Conservation (phyloP, 495 filamentous ascomycete genomes). For the Penicillium manginii region DNA sequence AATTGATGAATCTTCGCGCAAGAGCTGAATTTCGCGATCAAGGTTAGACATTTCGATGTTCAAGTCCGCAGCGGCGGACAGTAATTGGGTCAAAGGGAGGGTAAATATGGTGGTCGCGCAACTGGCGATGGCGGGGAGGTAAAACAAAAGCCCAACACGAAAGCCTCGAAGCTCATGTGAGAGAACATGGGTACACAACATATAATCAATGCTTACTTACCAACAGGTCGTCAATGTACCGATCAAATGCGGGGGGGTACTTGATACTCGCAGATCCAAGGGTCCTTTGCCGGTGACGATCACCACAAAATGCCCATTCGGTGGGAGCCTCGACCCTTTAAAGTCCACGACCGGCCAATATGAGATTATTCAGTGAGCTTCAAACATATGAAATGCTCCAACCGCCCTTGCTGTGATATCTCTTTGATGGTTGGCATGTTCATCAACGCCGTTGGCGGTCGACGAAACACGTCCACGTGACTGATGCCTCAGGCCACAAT, state of each 20-base stretch:
- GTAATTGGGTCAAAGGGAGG: neutral
- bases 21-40: neutral
- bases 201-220: conserved; percentile 1
- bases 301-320: neutral
- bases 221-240: neutral
- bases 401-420: neutral
- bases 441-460: conserved; percentile 3
- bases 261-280: conserved; percentile 5
- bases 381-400: neutral
- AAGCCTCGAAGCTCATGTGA: conserved; percentile 4
- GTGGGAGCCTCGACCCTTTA: neutral
- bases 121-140: neutral
- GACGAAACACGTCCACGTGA: neutral
- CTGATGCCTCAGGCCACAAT: neutral
- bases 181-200: neutral
- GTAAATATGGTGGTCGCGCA: neutral
- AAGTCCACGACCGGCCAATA: neutral
- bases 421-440: neutral
- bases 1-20: neutral
- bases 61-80: neutral
- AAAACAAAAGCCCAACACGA: neutral
- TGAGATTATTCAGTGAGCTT: neutral
- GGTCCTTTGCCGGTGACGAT: neutral
- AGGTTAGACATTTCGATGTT: neutral
- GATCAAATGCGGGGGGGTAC: neutral